Conservation (phyloP, 1,139 yeast genomes). For the Saccharomyces pastorianus region DNA sequence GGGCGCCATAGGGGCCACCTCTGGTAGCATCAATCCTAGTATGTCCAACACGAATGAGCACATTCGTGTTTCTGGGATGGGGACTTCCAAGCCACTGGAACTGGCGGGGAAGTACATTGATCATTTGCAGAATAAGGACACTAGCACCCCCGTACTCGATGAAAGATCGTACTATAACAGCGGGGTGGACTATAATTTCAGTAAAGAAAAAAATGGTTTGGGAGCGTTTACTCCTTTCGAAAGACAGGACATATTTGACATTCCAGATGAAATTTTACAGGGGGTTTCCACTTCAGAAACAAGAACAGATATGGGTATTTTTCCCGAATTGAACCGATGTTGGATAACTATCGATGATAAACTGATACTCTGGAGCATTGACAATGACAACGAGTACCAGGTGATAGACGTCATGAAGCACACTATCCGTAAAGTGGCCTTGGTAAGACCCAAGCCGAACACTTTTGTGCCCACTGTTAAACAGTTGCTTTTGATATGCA, state of each 20-base stretch:
- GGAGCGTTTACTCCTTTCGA: slow-evolving; percentile 68
- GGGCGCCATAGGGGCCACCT: not conserved
- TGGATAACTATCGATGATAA: slow-evolving; percentile 86
- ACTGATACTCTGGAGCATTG: slow-evolving; percentile 74
- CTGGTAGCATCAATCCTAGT: not conserved
- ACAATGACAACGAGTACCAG: slow-evolving; percentile 55
- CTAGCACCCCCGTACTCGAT: slow-evolving; percentile 35
- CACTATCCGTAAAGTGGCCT: slow-evolving; percentile 64
- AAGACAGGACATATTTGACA: slow-evolving; percentile 54
- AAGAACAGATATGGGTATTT: slow-evolving; percentile 72
- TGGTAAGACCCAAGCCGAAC: slow-evolving; percentile 72
- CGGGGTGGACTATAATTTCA: slow-evolving; percentile 37
- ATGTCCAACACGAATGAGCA: slow-evolving; percentile 15
- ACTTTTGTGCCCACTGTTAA: slow-evolving; percentile 74
- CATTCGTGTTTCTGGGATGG: slow-evolving; percentile 23
- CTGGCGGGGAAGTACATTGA: slow-evolving; percentile 37
- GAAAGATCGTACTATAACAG: slow-evolving; percentile 35
- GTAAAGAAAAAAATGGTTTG: slow-evolving; percentile 34
- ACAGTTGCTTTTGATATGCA: slow-evolving; percentile 65
- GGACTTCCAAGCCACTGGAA: slow-evolving; percentile 30
- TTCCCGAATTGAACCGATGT: slow-evolving; percentile 72
- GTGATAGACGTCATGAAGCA: slow-evolving; percentile 78
- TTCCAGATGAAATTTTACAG: slow-evolving; percentile 78
- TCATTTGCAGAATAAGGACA: slow-evolving; percentile 33
- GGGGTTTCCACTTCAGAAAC: slow-evolving; percentile 60